Percentiles rank a stretch among this genome's conserved stretches.
phyloP scores from a whole-genome alignment of 345 rosid species.

The Jatropha curcas region DNA sequence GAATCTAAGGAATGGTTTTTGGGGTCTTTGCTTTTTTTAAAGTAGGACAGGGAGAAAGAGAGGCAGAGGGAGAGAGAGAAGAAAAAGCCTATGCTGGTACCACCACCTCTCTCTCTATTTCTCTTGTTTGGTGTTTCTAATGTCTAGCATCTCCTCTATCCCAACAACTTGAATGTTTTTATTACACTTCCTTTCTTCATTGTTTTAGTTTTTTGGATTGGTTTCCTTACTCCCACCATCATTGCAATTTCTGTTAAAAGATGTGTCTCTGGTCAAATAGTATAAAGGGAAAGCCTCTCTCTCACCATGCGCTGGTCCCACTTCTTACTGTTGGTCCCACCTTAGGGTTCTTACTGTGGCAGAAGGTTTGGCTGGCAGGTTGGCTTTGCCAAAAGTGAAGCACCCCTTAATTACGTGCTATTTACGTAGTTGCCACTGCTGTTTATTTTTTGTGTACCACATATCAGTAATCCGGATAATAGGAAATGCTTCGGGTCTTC shows the following conservation, averaged over 20 bases:
- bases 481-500: no score
- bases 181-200: no score
- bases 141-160: not conserved
- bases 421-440: no score
- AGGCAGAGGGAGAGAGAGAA: not conserved
- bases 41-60: not conserved
- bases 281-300: not conserved
- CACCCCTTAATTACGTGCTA: no score
- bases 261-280: conserved; percentile 7
- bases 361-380: no score
- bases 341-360: not conserved
- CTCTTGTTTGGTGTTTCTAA: not conserved
- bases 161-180: not conserved
- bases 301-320: conserved; percentile 20
- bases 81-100: conserved; percentile 13
- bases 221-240: not conserved
- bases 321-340: not conserved
- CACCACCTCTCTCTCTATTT: not conserved
- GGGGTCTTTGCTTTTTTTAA: conserved; percentile 12
- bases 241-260: conserved; percentile 16
- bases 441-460: no score
- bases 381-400: no score
- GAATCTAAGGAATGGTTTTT: conserved; percentile 5
- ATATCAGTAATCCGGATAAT: no score
- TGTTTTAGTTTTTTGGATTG: not conserved